A percentile compares a stretch with the other conserved stretches of the same genome.
phyloP scores from a whole-genome alignment of 2,329 filamentous ascomycete genomes.

The Exophiala sideris region DNA sequence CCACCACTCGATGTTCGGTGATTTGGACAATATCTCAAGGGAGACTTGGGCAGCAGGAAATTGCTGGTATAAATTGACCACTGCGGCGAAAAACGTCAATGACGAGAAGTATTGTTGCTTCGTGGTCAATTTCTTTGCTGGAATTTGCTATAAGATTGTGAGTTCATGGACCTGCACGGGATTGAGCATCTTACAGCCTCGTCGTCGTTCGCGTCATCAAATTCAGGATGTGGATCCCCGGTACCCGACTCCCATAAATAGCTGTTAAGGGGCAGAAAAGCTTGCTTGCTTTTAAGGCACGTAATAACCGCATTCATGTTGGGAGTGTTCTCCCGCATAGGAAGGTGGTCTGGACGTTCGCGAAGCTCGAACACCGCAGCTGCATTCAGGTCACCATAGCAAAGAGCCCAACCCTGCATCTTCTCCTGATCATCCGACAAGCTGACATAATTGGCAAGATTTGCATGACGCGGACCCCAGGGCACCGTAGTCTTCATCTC shows the following conservation, averaged over 20 bases:
- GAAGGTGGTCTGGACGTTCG: background rate
- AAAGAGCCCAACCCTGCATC: background rate
- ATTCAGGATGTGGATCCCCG: background rate
- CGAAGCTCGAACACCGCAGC: background rate
- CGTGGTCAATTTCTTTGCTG: background rate
- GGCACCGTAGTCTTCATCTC: background rate
- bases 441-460: background rate
- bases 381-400: background rate
- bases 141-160: background rate
- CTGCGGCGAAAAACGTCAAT: background rate
- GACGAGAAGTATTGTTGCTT: background rate
- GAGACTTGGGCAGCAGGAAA: background rate
- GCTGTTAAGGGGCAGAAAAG: background rate
- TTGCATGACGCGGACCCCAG: background rate
- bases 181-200: background rate
- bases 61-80: background rate
- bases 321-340: background rate
- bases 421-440: background rate
- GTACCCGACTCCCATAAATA: background rate
- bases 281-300: background rate
- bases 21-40: background rate
- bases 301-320: background rate
- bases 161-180: background rate
- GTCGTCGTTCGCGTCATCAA: background rate
- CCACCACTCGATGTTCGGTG: background rate